phyloP scores from a whole-genome alignment of 768 basidiomycete genomes.

The Thelephora ganbajun region DNA sequence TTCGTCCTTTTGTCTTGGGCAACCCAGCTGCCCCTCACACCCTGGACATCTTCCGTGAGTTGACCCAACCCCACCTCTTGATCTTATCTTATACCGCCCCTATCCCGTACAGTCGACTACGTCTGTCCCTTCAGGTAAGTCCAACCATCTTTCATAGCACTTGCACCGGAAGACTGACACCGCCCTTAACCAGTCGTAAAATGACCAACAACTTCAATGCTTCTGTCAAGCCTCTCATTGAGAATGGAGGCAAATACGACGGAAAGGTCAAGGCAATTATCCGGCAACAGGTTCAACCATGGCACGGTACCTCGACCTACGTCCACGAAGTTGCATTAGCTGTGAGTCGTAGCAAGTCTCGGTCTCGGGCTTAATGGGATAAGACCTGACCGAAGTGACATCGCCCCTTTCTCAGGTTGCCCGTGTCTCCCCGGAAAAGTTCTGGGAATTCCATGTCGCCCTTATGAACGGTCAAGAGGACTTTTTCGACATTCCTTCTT shows the following conservation, averaged over 20 bases:
- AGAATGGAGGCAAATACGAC: constrained; percentile 42
- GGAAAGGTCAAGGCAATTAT: constrained; percentile 67
- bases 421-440: constrained; percentile 57
- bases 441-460: constrained; percentile 63
- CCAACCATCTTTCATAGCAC: background rate
- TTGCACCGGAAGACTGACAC: background rate
- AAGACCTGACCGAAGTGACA: constrained; percentile 1
- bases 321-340: constrained; percentile 77
- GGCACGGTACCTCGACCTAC: constrained; percentile 66
- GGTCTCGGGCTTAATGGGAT: background rate
- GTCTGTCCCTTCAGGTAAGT: constrained; percentile 73
- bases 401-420: constrained; percentile 33
- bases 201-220: constrained; percentile 42
- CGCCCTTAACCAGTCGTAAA: constrained; percentile 33
- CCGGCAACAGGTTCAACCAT: constrained; percentile 62
- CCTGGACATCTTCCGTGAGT: constrained; percentile 64
- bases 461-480: constrained; percentile 63
- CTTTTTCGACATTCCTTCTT: constrained; percentile 69
- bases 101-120: constrained; percentile 50
- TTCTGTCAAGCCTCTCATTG: constrained; percentile 46
- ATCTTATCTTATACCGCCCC: background rate
- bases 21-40: constrained; percentile 50
- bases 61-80: background rate
- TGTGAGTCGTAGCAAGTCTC: constrained; percentile 26
- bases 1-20: constrained; percentile 54